Percentiles rank a stretch among this genome's conserved stretches.
These are phyloP conservation scores for Fulvia fulva DNA, from an alignment of 2,329 filamentous ascomycete genomes.

Conservation along the genomic window DNA sequence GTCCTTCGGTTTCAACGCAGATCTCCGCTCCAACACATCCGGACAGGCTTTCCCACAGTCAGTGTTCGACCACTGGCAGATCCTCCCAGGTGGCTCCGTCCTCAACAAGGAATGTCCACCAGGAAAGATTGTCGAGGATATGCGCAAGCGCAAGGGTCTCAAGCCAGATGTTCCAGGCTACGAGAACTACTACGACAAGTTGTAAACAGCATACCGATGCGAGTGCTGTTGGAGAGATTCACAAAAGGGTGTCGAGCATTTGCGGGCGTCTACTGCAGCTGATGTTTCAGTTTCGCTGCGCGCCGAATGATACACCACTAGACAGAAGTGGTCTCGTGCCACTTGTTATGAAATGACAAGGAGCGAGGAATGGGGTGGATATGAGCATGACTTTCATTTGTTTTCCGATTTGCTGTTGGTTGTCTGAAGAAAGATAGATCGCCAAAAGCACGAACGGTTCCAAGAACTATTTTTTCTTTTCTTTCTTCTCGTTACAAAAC, in stretches of 20 bases:
- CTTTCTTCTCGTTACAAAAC: background rate
- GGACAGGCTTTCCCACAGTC: conserved; percentile 99
- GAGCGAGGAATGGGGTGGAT: conserved; percentile 9
- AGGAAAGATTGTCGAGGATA: conserved; percentile 76
- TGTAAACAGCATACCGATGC: conserved; percentile 25
- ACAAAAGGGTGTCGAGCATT: conserved; percentile 19
- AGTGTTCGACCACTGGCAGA: conserved; percentile 98
- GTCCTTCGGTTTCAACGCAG: conserved; percentile 98
- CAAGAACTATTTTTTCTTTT: background rate
- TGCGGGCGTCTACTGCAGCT: conserved; percentile 18
- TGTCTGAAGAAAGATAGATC: conserved; percentile 16
- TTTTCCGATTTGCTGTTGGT: conserved; percentile 18
- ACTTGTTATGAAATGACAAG: conserved; percentile 15
- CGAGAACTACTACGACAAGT: conserved; percentile 61
- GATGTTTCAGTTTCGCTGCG: conserved; percentile 13
- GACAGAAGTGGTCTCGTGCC: conserved; percentile 16
- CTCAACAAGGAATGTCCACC: conserved; percentile 79
- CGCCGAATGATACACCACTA: conserved; percentile 13
- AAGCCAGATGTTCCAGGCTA: conserved; percentile 90
- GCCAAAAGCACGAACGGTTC: conserved; percentile 12
- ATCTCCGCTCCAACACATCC: conserved; percentile 87
- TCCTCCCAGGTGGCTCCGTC: conserved; percentile 88
- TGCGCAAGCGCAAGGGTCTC: conserved; percentile 99
- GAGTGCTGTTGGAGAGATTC: conserved; percentile 13
- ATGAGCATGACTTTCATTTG: conserved; percentile 23